Base-by-base conservation (phyloP, 2,329 filamentous ascomycete genomes). In the Monilinia laxa region DNA sequence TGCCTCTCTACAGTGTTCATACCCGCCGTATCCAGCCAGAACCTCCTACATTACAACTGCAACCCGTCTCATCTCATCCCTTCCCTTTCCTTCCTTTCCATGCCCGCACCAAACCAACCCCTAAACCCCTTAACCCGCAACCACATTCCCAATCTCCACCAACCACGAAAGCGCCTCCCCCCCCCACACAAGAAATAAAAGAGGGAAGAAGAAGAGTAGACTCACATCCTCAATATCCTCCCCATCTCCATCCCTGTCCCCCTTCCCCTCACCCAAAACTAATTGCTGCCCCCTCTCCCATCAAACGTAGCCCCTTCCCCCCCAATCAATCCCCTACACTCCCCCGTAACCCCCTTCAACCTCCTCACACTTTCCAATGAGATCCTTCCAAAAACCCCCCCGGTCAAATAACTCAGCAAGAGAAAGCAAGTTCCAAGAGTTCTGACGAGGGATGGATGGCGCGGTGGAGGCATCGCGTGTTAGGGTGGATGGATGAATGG, bases 161-260 rank as follows among this genome's bases (percentile, higher is more conserved):
- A 25, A 11, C 10, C 31, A 45, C 23, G 31, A 35, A 55, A 18
- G 18, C 28, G 20, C 18, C 2, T 2, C 16, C 5, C 45, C 45
- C 45, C 18, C 42, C 16, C 42, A 47, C n/a, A 47, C 20, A 55
- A 31, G 6, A 42, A 63, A 40, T 7, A 28, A 14, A 18, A 40
- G 12, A 53, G 40, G 54, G 10, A 7, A 53, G 4, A 40, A 40
- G 14, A 40, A 40, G 2, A 40, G 38, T 14, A 40, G 45, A 65
- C 64, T 60, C 35, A 65, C 64, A 65, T 52, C 56, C 47, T 65
- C 67, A 56, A 63, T 47, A 12, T 31, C 40, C 42, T 31, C 51
- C 10, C 35, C 20, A 28, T 62, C 52, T 42, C n/a, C 42, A 57
- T 58, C 47, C 42, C n/a, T 35, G 54, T 23, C 38, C 23, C 63